Evolutionary conservation across 441 rosid genomes (phyloP).

Genomic region (Adansonia rubrostipa): DNA sequence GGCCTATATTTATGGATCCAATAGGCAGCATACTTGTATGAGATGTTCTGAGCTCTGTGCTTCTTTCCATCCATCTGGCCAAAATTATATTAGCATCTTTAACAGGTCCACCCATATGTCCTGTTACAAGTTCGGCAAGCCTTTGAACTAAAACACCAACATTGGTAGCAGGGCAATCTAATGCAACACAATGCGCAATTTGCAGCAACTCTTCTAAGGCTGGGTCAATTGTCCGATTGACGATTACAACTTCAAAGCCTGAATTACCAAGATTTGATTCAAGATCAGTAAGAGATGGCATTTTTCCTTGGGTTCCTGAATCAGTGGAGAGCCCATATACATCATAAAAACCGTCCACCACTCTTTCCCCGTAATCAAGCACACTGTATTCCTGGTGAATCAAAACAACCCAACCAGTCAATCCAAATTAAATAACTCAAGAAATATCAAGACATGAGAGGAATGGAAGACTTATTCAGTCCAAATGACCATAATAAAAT

Average conservation of each 20-base stretch:
- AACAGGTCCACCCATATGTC: constrained; percentile 95
- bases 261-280: constrained; percentile 70
- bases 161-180: constrained; percentile 73
- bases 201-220: constrained; percentile 81
- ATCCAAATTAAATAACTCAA: constrained; percentile 24
- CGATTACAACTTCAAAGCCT: constrained; percentile 80
- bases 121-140: constrained; percentile 91
- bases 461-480: constrained; percentile 12
- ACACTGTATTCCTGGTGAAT: constrained; percentile 76
- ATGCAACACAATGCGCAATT: constrained; percentile 71
- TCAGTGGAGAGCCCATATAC: constrained; percentile 67
- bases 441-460: neutral
- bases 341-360: constrained; percentile 91
- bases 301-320: constrained; percentile 61
- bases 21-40: constrained; percentile 84
- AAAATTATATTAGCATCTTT: constrained; percentile 83
- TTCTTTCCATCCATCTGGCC: constrained; percentile 88
- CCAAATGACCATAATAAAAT: constrained; percentile 7
- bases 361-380: constrained; percentile 91
- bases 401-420: constrained; percentile 26
- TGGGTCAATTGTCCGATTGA: constrained; percentile 70
- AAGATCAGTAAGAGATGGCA: constrained; percentile 87
- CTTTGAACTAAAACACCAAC: constrained; percentile 68
- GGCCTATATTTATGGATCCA: constrained; percentile 85
- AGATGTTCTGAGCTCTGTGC: constrained; percentile 75